A percentile compares a stretch with the other conserved stretches of the same genome.
These are phyloP conservation scores for Mycena epipterygia DNA, from an alignment of 768 basidiomycete species.

Conservation along the genomic window DNA sequence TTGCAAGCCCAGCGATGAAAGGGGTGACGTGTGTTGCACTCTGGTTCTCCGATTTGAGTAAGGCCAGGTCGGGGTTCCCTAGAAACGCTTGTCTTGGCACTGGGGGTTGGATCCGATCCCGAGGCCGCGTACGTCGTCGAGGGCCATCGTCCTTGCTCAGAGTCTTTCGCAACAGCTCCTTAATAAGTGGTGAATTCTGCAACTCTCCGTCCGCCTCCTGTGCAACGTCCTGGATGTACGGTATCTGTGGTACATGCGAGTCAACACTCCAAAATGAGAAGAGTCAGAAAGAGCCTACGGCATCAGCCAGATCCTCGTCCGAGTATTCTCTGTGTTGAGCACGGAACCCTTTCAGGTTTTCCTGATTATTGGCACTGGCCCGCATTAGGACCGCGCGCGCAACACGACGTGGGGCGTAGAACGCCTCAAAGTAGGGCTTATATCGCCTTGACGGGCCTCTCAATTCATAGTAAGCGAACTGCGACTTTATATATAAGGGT, in stretches of 20 bases:
- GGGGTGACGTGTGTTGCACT: conserved; percentile 75
- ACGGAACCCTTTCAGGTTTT: conserved; percentile 53
- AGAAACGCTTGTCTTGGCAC: conserved; percentile 40
- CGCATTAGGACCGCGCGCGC: conserved; percentile 62
- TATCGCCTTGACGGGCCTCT: conserved; percentile 63
- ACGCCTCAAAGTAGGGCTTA: conserved; percentile 55
- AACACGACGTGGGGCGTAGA: conserved; percentile 64
- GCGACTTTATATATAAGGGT: conserved; percentile 75
- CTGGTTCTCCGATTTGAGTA: conserved; percentile 68
- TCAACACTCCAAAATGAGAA: not conserved
- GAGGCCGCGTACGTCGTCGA: conserved; percentile 8
- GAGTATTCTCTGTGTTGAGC: conserved; percentile 43
- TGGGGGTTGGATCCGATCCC: conserved; percentile 18
- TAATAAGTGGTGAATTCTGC: conserved; percentile 17
- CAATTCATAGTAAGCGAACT: conserved; percentile 74
- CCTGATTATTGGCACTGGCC: conserved; percentile 47
- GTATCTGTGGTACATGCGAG: not conserved
- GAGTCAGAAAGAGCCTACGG: conserved; percentile 4
- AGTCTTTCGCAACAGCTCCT: conserved; percentile 16
- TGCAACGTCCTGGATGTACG: conserved; percentile 22
- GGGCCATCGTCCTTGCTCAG: not conserved
- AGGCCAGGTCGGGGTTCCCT: conserved; percentile 67
- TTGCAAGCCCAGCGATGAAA: conserved; percentile 64
- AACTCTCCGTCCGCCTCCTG: conserved; percentile 8
- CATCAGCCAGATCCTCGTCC: conserved; percentile 29